Base-by-base conservation (phyloP, 2,329 filamentous ascomycete genomes). In the Aspergillus felis region DNA sequence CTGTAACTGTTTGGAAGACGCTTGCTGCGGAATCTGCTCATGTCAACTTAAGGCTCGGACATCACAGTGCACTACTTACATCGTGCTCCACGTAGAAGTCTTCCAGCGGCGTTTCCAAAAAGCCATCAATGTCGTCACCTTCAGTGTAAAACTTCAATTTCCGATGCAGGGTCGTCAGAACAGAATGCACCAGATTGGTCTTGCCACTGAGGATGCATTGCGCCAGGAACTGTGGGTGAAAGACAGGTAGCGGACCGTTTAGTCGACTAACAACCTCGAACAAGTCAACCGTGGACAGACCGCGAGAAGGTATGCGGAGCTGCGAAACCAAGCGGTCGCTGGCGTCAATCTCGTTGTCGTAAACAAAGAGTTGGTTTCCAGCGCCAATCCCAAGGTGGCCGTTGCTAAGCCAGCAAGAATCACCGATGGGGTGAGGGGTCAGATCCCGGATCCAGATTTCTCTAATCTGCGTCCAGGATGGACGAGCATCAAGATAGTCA, bases 301-400 rank as follows among this genome's bases (percentile, higher is more conserved):
- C 74, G 55, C 68, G 73, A 5, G 79, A 75, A 2, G 81, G 77
- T 44, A 81, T 76, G 29, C 82, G 78, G 48, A 86, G 71, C 52
- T 80, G 79, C 6, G 83, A 79, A 20, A 87, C 79, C 9, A 89
- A 74, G 8, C 84, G 81, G 58, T 86, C 83, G 0, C 82, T 82
- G 5, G 84, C 79, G 55, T 87, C 83, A 25, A 96, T 85, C n/a
- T 84, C 80, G 58, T 92, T 86, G 65, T 91, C 89, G 68, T 92
- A 88, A 6, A 96, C 81, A 71, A 96, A 92, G 12, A 99, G 80
- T 69, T 97, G 92, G 69, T 96, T 96, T 0, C 94, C 94, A 7
- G 92, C 87, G 1, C 92, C 92, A 56, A 97, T 87, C 5, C 96
- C 87, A 12, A 99, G 81, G 66, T 92, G 87, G 0, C 92, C 93